phyloP scores from a whole-genome alignment of 2,329 filamentous ascomycete genomes.

The Apiospora sp. region DNA sequence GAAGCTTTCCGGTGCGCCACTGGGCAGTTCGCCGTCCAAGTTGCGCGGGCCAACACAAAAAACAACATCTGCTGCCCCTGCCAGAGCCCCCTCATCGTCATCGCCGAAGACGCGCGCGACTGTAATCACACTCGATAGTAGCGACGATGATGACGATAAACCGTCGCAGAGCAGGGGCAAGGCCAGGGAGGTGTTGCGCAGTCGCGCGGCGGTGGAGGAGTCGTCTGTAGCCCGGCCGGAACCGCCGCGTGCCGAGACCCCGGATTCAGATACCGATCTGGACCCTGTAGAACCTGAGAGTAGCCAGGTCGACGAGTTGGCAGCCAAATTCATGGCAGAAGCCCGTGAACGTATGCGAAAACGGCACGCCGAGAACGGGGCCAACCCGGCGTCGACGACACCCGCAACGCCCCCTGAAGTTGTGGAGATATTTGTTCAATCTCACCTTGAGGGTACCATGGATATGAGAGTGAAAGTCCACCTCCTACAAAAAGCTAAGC shows the following conservation, averaged over 20 bases:
- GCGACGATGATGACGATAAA: slow-evolving; percentile 34
- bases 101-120: slow-evolving; percentile 21
- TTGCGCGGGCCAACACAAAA: slow-evolving; percentile 16
- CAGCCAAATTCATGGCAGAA: slow-evolving; percentile 54
- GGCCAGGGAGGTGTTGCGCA: no score
- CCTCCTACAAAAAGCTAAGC: slow-evolving; percentile 70
- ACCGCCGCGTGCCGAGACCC: background rate
- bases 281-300: slow-evolving; percentile 20
- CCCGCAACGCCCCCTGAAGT: slow-evolving; percentile 25
- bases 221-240: background rate
- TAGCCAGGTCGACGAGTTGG: slow-evolving; percentile 50
- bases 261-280: background rate
- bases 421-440: slow-evolving; percentile 71
- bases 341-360: slow-evolving; percentile 48
- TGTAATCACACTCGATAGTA: slow-evolving; percentile 36
- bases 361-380: slow-evolving; percentile 35
- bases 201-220: slow-evolving; percentile 3
- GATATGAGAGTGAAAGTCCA: slow-evolving; percentile 71
- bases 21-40: background rate
- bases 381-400: slow-evolving; percentile 26
- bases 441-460: slow-evolving; percentile 67
- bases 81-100: background rate
- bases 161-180: slow-evolving; percentile 2
- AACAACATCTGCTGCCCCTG: background rate
- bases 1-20: background rate